These are phyloP conservation scores for Aureobasidium leucospermi DNA, from an alignment of 2,329 filamentous ascomycete genomes.

Conservation along the genomic window DNA sequence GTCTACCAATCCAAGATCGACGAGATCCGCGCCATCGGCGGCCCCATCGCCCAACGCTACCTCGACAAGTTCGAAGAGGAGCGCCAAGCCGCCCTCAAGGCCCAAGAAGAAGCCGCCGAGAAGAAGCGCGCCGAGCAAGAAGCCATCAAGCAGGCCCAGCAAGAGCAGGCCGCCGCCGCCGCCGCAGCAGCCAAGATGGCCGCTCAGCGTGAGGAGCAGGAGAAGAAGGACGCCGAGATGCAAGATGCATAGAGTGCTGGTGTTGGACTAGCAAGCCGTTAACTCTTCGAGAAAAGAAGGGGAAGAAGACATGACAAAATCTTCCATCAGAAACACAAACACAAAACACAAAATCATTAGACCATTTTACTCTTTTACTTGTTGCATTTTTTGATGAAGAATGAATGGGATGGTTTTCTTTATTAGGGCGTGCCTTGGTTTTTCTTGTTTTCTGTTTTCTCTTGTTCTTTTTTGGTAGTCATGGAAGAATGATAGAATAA, in stretches of 20 bases:
- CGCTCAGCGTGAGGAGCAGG: constrained; percentile 38
- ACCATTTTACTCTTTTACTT: background rate
- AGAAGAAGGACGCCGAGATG: constrained; percentile 54
- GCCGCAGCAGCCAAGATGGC: constrained; percentile 37
- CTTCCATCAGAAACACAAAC: too few relatives aligned
- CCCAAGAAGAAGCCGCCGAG: constrained; percentile 57
- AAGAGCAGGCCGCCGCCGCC: constrained; percentile 51
- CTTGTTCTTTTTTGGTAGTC: too few relatives aligned
- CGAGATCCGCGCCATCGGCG: constrained; percentile 83
- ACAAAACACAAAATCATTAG: background rate
- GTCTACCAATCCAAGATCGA: constrained; percentile 93
- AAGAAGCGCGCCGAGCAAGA: constrained; percentile 61
- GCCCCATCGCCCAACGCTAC: constrained; percentile 87
- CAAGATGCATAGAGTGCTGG: constrained; percentile 1
- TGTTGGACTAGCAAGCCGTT: too few relatives aligned
- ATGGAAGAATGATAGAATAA: too few relatives aligned
- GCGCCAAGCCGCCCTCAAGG: constrained; percentile 61
- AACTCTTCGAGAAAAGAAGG: too few relatives aligned
- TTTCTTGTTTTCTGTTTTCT: too few relatives aligned
- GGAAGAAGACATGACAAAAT: too few relatives aligned
- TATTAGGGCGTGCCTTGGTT: background rate
- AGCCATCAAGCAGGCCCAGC: constrained; percentile 70
- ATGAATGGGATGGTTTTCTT: background rate
- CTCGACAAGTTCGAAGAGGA: constrained; percentile 90
- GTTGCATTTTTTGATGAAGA: background rate